These are phyloP conservation scores for Pogostemon cablin DNA, from an alignment of 257 asterid genomes.

Conservation along the genomic window DNA sequence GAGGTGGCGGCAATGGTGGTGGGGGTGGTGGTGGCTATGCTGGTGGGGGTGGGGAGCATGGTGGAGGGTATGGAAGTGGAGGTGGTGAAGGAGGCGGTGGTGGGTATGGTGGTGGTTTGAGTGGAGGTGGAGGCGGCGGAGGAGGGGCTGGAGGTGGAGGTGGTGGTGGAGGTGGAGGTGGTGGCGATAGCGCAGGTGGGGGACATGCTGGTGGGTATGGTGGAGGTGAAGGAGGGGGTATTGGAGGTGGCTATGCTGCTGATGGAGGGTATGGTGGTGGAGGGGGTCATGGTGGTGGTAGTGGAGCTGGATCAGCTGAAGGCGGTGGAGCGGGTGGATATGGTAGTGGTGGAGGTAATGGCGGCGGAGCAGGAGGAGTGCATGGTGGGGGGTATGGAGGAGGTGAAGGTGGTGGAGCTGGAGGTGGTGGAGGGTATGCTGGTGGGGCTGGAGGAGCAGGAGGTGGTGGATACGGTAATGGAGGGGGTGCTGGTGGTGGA, in stretches of 20 bases:
- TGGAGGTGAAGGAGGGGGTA: conserved; percentile 61
- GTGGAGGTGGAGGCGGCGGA: conserved; percentile 54
- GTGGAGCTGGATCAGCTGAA: conserved; percentile 48
- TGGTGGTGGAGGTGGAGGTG: conserved; percentile 44
- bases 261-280: conserved; percentile 58
- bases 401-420: conserved; percentile 36
- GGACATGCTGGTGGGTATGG: conserved; percentile 55
- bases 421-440: conserved; percentile 43
- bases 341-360: conserved; percentile 55
- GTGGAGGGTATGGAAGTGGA: conserved; percentile 61
- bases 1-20: conserved; percentile 42
- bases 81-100: conserved; percentile 52
- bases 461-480: conserved; percentile 58
- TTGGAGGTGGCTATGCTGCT: conserved; percentile 56
- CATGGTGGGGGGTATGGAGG: conserved; percentile 54
- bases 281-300: conserved; percentile 47
- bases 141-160: conserved; percentile 41
- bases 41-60: conserved; percentile 49
- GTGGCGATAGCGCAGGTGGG: conserved; percentile 51
- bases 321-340: conserved; percentile 51
- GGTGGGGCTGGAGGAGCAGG: conserved; percentile 46
- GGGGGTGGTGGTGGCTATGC: conserved; percentile 50
- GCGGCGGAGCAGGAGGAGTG: conserved; percentile 43
- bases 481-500: conserved; percentile 53
- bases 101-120: conserved; percentile 48